Conservation (phyloP, 148 eudicot species). For the Cornus florida region DNA sequence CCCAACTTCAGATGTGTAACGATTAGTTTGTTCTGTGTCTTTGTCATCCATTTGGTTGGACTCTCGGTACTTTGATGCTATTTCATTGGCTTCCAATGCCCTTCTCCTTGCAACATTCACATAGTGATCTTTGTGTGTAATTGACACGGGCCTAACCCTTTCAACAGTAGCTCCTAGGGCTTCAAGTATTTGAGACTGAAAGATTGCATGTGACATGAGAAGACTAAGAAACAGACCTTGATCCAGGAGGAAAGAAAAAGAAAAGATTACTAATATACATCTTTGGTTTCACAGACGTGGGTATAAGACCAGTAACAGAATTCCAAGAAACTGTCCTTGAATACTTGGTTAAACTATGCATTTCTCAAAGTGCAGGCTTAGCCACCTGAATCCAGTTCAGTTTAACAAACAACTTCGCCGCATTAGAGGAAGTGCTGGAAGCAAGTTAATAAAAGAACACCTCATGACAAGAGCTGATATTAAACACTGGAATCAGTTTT, state of each 20-base stretch:
- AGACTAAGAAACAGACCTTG: not conserved
- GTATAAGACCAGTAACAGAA: not conserved
- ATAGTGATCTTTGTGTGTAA: conserved; percentile 89
- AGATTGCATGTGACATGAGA: not conserved
- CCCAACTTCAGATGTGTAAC: conserved; percentile 26
- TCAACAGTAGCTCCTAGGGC: conserved; percentile 97
- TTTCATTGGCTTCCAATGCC: conserved; percentile 79
- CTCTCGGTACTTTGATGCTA: conserved; percentile 37
- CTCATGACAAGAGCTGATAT: not conserved
- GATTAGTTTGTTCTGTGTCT: conserved; percentile 31
- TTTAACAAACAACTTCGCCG: not conserved
- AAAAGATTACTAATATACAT: too few species aligned
- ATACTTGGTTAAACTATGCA: not conserved
- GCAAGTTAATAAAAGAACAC: not conserved
- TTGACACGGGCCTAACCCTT: conserved; percentile 97
- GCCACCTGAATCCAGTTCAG: not conserved
- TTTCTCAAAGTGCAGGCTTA: not conserved
- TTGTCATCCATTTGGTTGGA: conserved; percentile 18
- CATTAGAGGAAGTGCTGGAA: not conserved
- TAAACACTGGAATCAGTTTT: not conserved
- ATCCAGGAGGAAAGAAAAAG: not conserved
- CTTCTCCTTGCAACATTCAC: conserved; percentile 92
- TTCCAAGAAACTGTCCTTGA: not conserved
- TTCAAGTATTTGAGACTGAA: conserved; percentile 89
- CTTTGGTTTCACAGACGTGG: too few species aligned